Base-by-base conservation (phyloP, 805 yeast species). In the Ogataea siamensis region DNA sequence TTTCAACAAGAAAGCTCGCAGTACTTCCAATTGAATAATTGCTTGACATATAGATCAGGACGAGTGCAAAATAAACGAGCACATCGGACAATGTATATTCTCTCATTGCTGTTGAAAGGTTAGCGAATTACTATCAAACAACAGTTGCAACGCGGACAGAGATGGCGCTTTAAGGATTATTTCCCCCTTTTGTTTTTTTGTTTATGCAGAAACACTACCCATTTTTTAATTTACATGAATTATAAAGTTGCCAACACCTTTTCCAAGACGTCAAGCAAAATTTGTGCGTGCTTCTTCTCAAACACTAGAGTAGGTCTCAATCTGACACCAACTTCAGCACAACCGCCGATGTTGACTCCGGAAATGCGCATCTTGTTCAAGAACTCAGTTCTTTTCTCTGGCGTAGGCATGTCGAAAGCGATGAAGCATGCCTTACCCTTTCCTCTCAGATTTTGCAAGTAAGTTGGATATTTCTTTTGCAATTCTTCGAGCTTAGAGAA, bases 281-380 rank as follows among this genome's bases (percentile, higher is more conserved):
- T 62, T 50, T 83, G 87, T 39, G 85, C 91, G 55, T 85, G 94
- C 64, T 80, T 80, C 66, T 80, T 75, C 68, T 83, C 88, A 60
- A 85, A 85, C 14, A 79, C 77, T 53, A 85, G 67, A 30, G 86
- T 73, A 45, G 95, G 95, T 68, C 95, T 78, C 61, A 85, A 71
- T 68, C 95, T 79, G 35, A 86, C 83, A 42, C 89, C 76, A 46
- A 69, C 73, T 39, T 76, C 84, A 37, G 91, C 89, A 66, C 95
- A 86, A 34, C 89, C 94, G 52, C 95, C 95, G 57, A 83, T 74
- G 63, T 86, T 85, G 46, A 83, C 72, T 62, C 95, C 95, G 34
- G 58, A 70, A 32, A 63, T 56, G 66, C 77, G 80, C 74, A 82
- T 70, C 46, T 73, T 77, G 45, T 49, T 50, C 54, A 83, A 64